A percentile compares a stretch with the other conserved stretches of the same genome.
phyloP scores from a whole-genome alignment of 805 yeast species.

The Candida bentonensis region DNA sequence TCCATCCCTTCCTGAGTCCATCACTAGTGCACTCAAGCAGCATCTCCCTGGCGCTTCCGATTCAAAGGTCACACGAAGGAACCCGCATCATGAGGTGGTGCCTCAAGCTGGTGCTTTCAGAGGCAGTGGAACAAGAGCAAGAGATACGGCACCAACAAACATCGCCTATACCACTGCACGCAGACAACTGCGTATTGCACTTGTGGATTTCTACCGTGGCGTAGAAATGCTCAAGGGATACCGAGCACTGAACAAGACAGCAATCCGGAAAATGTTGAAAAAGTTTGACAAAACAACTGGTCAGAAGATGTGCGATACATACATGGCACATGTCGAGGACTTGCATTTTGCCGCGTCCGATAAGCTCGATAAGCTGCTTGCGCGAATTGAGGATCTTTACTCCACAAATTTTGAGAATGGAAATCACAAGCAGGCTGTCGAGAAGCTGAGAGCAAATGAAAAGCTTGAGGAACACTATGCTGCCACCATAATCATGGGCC shows the following conservation, averaged over 20 bases:
- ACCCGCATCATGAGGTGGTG: slow-evolving; percentile 11
- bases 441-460: slow-evolving; percentile 43
- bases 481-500: slow-evolving; percentile 45
- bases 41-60: slow-evolving; percentile 4
- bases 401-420: slow-evolving; percentile 55
- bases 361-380: slow-evolving; percentile 47
- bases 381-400: slow-evolving; percentile 53
- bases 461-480: slow-evolving; percentile 24
- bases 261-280: slow-evolving; percentile 75
- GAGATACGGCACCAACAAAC: slow-evolving; percentile 34
- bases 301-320: slow-evolving; percentile 29
- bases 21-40: slow-evolving; percentile 1
- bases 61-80: background rate
- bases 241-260: slow-evolving; percentile 68
- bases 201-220: slow-evolving; percentile 59
- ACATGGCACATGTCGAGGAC: slow-evolving; percentile 42
- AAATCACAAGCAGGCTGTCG: slow-evolving; percentile 57
- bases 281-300: slow-evolving; percentile 71
- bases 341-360: slow-evolving; percentile 52
- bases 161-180: slow-evolving; percentile 52
- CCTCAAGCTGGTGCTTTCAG: slow-evolving; percentile 7
- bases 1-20: slow-evolving; percentile 9
- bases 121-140: slow-evolving; percentile 22
- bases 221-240: slow-evolving; percentile 59
- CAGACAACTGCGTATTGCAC: slow-evolving; percentile 52